A percentile compares a stretch with the other conserved stretches of the same genome.
Evolutionary conservation across 2,329 filamentous ascomycete genomes (phyloP).

Genomic region (Calonectria leucothoes): DNA sequence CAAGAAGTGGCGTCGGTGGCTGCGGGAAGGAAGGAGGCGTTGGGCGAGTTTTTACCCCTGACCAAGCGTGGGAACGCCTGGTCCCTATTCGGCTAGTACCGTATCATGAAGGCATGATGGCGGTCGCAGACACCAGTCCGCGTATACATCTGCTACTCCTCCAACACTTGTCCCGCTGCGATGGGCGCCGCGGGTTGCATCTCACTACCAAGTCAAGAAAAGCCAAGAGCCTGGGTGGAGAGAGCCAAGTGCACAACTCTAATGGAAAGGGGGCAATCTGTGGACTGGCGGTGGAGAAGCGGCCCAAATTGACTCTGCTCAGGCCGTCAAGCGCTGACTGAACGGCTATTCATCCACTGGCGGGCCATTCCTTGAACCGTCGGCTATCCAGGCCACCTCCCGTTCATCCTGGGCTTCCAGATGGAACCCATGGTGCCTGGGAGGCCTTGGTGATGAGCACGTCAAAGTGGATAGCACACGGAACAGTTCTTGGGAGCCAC

Average conservation of each 20-base stretch:
- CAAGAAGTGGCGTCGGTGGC: slow-evolving; percentile 4
- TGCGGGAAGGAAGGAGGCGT: slow-evolving; percentile 19
- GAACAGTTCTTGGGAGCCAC: not conserved
- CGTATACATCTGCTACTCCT: not conserved
- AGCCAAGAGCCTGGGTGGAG: slow-evolving; percentile 1
- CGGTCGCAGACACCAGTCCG: not conserved
- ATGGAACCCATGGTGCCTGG: not conserved
- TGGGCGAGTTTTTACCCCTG: slow-evolving; percentile 9
- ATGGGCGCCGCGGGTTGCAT: not conserved
- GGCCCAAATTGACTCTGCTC: not conserved
- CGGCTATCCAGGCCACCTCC: not conserved
- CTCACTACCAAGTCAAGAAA: not conserved
- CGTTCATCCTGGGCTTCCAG: not conserved
- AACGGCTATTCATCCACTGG: not conserved
- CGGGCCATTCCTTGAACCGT: not conserved
- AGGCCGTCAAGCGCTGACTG: not conserved
- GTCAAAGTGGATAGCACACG: slow-evolving; percentile 1
- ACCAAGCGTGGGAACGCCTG: slow-evolving; percentile 2
- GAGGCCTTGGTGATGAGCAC: not conserved
- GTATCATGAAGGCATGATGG: not conserved
- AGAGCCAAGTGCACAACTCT: slow-evolving; percentile 26
- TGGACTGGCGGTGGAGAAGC: slow-evolving; percentile 10
- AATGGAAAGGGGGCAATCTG: slow-evolving; percentile 14
- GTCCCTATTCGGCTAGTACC: slow-evolving; percentile 4
- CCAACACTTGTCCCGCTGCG: not conserved